Evolutionary conservation across 306 rosid species (phyloP), one percentile per base, ranked within the genome.

Genomic region (Rosa chinensis): DNA sequence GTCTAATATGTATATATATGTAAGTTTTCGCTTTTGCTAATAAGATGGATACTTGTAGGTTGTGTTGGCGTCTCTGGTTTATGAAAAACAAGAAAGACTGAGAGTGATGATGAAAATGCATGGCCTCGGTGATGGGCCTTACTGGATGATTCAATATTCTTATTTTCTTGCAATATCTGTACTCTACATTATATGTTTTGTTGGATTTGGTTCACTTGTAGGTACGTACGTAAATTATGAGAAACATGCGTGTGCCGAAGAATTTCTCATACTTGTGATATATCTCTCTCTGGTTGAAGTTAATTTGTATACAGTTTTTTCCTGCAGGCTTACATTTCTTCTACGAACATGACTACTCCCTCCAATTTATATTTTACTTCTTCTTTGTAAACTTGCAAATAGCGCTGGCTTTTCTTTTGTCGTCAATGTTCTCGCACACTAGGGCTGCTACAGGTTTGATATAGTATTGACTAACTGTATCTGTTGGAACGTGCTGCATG

Each of bases 81-180:
- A 94, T 72, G 98, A 94, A 89, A 94, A 88, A 78, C 87, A 90
- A 79, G 89, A 92, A 78, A 92, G 77, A 70, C 80, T 94, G 81
- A 90, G 97, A 90, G 89, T 92, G 85, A 94, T 94, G 98, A 94
- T 94, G 98, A 94, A 90, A 84, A 94, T 94, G 98, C 97, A 94
- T 12, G 98, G 98, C 76, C 98, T 94, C 70, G 97, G 94, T 50
- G 97, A 94, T 62, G 96, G 92, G 37, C 94, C 98, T 4, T 94
- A 92, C 78, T 92, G 98, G 98, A 66, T 90, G 84, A 94, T 94
- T 79, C 82, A 97, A 0, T 94, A 92, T 76, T 83, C 88, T 73
- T 94, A 94, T 79, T 94, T 92, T 82, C 84, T 90, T 53, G 68
- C 86, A 52, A 9, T 94, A 75, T 94, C 97, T 39, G 43, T 67